Percentiles rank a stretch among this genome's conserved stretches.
Evolutionary conservation across 169 alveolate genomes (phyloP).

Genomic region (Pseudocohnilembus persalinus): DNA sequence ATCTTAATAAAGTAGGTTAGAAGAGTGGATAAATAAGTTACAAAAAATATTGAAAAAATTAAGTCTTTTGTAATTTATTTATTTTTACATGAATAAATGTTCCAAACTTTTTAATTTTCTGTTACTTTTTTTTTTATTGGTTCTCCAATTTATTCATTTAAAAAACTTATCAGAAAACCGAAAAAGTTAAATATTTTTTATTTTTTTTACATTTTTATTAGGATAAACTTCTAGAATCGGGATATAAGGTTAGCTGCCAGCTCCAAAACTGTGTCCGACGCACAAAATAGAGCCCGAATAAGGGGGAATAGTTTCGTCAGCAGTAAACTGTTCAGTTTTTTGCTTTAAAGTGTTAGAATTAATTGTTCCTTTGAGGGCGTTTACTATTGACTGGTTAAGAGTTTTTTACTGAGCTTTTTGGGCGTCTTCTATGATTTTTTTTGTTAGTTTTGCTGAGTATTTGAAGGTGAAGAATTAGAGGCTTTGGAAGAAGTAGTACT

Average conservation of each 20-base stretch:
- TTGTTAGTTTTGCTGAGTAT: conserved; percentile 51
- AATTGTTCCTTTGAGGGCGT: conserved; percentile 50
- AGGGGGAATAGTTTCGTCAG: conserved; percentile 79
- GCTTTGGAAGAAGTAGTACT: conserved; percentile 54
- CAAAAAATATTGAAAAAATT: too few species aligned
- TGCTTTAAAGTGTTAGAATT: conserved; percentile 53
- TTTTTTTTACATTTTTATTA: conserved; percentile 37
- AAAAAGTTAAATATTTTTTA: too few species aligned
- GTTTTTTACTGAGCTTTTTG: conserved; percentile 49
- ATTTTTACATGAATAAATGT: too few species aligned
- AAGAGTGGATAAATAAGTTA: too few species aligned
- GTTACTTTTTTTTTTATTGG: too few species aligned
- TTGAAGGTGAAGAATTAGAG: conserved; percentile 42
- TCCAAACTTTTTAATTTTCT: too few species aligned
- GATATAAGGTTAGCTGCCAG: conserved; percentile 75
- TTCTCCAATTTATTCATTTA: too few species aligned
- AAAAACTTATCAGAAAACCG: too few species aligned
- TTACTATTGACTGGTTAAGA: conserved; percentile 33
- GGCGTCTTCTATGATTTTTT: conserved; percentile 57
- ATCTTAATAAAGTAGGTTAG: too few species aligned
- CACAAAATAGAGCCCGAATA: conserved; percentile 57
- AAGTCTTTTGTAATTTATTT: too few species aligned
- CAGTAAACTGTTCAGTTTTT: conserved; percentile 18
- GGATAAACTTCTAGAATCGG: conserved; percentile 81
- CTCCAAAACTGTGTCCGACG: conserved; percentile 83